phyloP scores from a whole-genome alignment of 1,139 yeast genomes.

The Suhomyces bribrorum region DNA sequence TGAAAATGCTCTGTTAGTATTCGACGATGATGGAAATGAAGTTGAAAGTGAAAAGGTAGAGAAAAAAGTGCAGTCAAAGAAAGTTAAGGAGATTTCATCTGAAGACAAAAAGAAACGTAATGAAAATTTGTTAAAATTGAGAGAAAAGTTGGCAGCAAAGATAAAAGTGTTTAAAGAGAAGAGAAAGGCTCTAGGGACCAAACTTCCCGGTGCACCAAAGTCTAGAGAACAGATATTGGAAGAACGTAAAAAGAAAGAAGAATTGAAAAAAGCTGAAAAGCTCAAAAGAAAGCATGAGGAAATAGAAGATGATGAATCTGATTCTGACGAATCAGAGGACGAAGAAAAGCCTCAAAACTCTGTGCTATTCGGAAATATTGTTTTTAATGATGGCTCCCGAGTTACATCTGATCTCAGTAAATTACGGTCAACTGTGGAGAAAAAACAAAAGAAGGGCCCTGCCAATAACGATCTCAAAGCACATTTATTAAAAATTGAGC shows the following conservation, averaged over 20 bases:
- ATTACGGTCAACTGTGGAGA: conserved; percentile 52
- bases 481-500: conserved; percentile 74
- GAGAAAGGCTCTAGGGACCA: conserved; percentile 90
- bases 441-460: conserved; percentile 73
- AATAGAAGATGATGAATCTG: conserved; percentile 40
- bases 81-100: conserved; percentile 34
- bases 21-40: conserved; percentile 80
- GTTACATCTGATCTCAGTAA: conserved; percentile 74
- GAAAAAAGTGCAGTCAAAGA: conserved; percentile 21
- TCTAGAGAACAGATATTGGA: conserved; percentile 75
- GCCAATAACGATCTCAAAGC: conserved; percentile 83
- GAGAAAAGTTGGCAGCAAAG: conserved; percentile 71
- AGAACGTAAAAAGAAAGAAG: conserved; percentile 49
- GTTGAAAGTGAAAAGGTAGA: conserved; percentile 24
- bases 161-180: conserved; percentile 71
- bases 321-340: conserved; percentile 38
- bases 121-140: conserved; percentile 62
- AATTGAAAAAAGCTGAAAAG: conserved; percentile 33
- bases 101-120: conserved; percentile 52
- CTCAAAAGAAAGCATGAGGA: conserved; percentile 29
- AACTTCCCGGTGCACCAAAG: conserved; percentile 75
- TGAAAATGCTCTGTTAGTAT: conserved; percentile 52
- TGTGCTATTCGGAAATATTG: conserved; percentile 79
- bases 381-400: conserved; percentile 78
- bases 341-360: conserved; percentile 27